These are phyloP conservation scores for Fraxinus nigra DNA, from an alignment of 305 asterid species.

Conservation along the genomic window DNA sequence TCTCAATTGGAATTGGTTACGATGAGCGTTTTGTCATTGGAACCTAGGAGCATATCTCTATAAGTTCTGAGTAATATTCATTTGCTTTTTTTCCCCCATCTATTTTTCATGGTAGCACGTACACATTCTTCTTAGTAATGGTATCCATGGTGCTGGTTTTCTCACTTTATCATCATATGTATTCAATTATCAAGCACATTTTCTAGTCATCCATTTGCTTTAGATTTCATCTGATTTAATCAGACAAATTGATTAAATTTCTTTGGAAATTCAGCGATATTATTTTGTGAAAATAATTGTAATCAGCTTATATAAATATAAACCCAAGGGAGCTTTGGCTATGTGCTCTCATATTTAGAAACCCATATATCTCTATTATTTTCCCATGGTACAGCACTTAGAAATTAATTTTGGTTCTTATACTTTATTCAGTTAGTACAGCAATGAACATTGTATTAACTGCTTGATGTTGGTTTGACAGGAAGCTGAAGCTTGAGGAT, in stretches of 20 bases:
- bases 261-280: neutral
- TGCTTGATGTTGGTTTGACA: constrained; percentile 35
- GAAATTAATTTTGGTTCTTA: constrained; percentile 6
- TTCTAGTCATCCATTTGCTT: neutral
- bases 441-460: constrained; percentile 20
- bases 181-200: neutral
- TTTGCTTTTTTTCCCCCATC: neutral
- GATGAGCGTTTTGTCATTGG: neutral
- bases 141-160: constrained; percentile 5
- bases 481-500: constrained; percentile 84
- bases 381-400: neutral
- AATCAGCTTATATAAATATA: neutral
- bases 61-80: neutral
- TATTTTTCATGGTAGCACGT: neutral
- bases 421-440: neutral
- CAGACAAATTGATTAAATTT: neutral
- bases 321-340: neutral
- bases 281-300: neutral
- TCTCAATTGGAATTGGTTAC: neutral
- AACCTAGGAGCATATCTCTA: neutral
- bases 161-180: neutral
- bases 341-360: neutral
- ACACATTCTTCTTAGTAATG: neutral
- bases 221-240: neutral
- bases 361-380: neutral